A percentile compares a stretch with the other conserved stretches of the same genome.
Conservation (phyloP, 345 rosid genomes). For the Eutrema heterophyllum region DNA sequence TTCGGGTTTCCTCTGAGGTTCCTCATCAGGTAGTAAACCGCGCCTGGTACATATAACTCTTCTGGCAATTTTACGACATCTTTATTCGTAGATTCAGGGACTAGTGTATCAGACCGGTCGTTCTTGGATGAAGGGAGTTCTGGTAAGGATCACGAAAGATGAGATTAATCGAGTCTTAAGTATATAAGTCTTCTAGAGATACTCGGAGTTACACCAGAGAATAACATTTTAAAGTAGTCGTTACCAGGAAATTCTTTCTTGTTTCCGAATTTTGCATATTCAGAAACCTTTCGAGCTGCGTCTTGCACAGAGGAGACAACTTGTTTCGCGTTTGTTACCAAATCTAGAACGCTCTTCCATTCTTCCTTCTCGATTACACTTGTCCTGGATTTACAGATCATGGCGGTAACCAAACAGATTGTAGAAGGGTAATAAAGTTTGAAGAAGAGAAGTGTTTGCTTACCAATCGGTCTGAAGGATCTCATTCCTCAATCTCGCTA, state of each 20-base stretch:
- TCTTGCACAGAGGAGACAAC: conserved; percentile 82
- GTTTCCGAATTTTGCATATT: conserved; percentile 63
- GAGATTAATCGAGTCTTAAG: background rate
- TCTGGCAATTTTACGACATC: conserved; percentile 30
- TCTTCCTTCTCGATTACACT: conserved; percentile 76
- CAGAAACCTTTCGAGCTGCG: conserved; percentile 76
- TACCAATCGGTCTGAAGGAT: conserved; percentile 90
- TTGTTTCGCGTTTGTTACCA: conserved; percentile 81
- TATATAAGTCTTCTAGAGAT: background rate
- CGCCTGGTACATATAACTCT: conserved; percentile 79
- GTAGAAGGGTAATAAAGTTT: background rate
- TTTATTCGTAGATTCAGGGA: conserved; percentile 18
- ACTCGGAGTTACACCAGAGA: background rate
- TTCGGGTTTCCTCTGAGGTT: conserved; percentile 30
- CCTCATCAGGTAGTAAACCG: conserved; percentile 73
- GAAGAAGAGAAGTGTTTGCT: conserved; percentile 20
- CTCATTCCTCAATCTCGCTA: conserved; percentile 76
- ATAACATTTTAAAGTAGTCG: background rate
- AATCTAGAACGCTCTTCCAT: conserved; percentile 67
- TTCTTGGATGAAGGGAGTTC: conserved; percentile 29
- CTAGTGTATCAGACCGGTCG: background rate
- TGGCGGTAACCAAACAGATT: background rate
- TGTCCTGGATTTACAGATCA: conserved; percentile 48
- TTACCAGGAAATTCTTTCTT: conserved; percentile 50
- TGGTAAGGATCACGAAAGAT: conserved; percentile 16